These are phyloP conservation scores for Moesziomyces aphidis DNA, from an alignment of 1,284 basidiomycete genomes.

Conservation along the genomic window DNA sequence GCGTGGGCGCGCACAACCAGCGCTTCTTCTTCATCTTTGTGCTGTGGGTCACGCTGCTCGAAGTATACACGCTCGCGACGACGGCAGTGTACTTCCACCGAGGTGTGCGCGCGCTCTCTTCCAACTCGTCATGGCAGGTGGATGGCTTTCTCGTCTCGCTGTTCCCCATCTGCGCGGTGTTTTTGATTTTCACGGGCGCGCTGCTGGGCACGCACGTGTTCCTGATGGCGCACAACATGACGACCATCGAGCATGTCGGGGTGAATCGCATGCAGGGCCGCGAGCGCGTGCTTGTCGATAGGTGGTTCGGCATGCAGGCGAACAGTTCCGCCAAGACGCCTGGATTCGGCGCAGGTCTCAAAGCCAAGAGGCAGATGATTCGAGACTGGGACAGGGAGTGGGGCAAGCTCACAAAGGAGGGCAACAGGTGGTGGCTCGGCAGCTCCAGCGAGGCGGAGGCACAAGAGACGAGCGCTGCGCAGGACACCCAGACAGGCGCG, in stretches of 20 bases:
- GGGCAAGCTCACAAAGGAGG: slow-evolving; percentile 79
- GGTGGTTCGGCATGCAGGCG: slow-evolving; percentile 40
- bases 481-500: neutral
- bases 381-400: slow-evolving; percentile 79
- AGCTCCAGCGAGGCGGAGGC: slow-evolving; percentile 14
- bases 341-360: slow-evolving; percentile 58
- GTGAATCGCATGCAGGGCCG: slow-evolving; percentile 74
- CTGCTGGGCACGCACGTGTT: slow-evolving; percentile 75
- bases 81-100: slow-evolving; percentile 67
- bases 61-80: slow-evolving; percentile 74
- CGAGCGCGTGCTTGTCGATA: slow-evolving; percentile 73
- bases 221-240: slow-evolving; percentile 76
- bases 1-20: slow-evolving; percentile 83
- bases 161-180: slow-evolving; percentile 75
- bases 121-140: slow-evolving; percentile 63
- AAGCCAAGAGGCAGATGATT: slow-evolving; percentile 38
- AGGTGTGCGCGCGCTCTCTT: slow-evolving; percentile 41
- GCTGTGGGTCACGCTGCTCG: slow-evolving; percentile 74
- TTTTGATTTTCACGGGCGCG: slow-evolving; percentile 76
- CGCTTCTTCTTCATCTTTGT: slow-evolving; percentile 83
- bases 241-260: slow-evolving; percentile 81
- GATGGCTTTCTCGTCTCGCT: slow-evolving; percentile 78
- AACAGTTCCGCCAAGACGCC: slow-evolving; percentile 11
- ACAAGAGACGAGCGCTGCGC: neutral
- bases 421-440: slow-evolving; percentile 85